Percentiles rank a stretch among this genome's conserved stretches.
phyloP scores from a whole-genome alignment of 1,284 basidiomycete genomes.

The Ganoderma multipileum region DNA sequence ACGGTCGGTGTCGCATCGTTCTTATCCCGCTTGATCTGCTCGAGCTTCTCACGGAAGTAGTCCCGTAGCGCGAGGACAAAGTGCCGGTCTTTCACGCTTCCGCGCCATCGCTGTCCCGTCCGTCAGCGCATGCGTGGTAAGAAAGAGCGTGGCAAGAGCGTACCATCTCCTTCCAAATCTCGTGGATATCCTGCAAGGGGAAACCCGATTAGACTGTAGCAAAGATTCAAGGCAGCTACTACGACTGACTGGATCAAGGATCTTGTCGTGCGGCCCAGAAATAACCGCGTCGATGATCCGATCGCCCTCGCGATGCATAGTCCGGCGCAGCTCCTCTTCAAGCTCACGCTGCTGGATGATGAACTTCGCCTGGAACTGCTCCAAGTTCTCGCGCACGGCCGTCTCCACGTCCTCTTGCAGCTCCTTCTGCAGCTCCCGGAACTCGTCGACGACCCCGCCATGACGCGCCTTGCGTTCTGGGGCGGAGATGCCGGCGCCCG shows the following conservation, averaged over 20 bases:
- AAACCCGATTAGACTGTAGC: neutral
- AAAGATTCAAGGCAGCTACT: neutral
- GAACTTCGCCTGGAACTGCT: slow-evolving; percentile 35
- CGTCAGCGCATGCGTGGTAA: neutral
- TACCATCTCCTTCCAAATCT: slow-evolving; percentile 40
- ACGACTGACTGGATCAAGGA: slow-evolving; percentile 29
- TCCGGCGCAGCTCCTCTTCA: slow-evolving; percentile 21
- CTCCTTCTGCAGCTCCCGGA: slow-evolving; percentile 22
- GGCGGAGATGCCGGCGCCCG: neutral
- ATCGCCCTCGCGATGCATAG: slow-evolving; percentile 26
- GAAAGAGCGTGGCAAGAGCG: neutral
- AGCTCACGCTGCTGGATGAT: slow-evolving; percentile 34
- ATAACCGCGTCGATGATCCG: slow-evolving; percentile 27
- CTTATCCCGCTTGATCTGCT: slow-evolving; percentile 6
- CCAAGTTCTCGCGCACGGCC: slow-evolving; percentile 32
- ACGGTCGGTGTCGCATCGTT: neutral
- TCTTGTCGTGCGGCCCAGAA: slow-evolving; percentile 33
- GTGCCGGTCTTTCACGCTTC: slow-evolving; percentile 9
- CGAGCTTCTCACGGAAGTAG: slow-evolving; percentile 32
- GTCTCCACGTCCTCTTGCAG: slow-evolving; percentile 23
- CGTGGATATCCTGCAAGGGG: slow-evolving; percentile 18
- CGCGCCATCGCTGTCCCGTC: slow-evolving; percentile 9
- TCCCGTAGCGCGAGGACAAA: slow-evolving; percentile 32
- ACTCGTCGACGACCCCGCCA: neutral
- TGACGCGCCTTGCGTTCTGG: neutral